Conservation (phyloP, 768 basidiomycete genomes). For the Termitomyces sp. region DNA sequence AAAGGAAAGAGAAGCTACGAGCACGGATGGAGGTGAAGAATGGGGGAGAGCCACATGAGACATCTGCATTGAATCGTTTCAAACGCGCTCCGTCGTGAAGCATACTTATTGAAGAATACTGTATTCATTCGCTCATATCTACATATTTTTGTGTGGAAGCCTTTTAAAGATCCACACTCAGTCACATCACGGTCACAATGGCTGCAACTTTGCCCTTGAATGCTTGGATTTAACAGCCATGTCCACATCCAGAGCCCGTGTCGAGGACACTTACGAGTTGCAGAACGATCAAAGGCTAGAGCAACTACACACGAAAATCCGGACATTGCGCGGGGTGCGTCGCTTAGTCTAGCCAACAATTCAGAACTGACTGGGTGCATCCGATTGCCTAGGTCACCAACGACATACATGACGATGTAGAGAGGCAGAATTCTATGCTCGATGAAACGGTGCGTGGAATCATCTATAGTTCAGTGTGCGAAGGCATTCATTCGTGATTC, state of each 20-base stretch:
- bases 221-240: constrained; percentile 15
- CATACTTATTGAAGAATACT: neutral
- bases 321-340: constrained; percentile 73
- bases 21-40: constrained; percentile 29
- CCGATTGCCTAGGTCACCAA: constrained; percentile 59
- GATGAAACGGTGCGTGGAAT: constrained; percentile 60
- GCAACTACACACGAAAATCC: constrained; percentile 79
- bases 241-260: constrained; percentile 36
- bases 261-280: constrained; percentile 73
- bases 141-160: no score
- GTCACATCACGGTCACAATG: neutral
- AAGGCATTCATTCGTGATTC: neutral
- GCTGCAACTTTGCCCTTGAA: neutral
- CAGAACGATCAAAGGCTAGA: constrained; percentile 86
- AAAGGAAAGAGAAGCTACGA: constrained; percentile 38
- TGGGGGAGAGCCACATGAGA: constrained; percentile 20
- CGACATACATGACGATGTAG: constrained; percentile 81
- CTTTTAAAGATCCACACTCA: no score
- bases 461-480: neutral
- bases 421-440: constrained; percentile 73
- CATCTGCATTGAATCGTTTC: constrained; percentile 39
- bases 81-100: constrained; percentile 16
- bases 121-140: no score
- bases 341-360: neutral
- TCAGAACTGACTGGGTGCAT: neutral